A percentile compares a stretch with the other conserved stretches of the same genome.
Conservation (phyloP, 768 basidiomycete species). For the Daedalea quercina region DNA sequence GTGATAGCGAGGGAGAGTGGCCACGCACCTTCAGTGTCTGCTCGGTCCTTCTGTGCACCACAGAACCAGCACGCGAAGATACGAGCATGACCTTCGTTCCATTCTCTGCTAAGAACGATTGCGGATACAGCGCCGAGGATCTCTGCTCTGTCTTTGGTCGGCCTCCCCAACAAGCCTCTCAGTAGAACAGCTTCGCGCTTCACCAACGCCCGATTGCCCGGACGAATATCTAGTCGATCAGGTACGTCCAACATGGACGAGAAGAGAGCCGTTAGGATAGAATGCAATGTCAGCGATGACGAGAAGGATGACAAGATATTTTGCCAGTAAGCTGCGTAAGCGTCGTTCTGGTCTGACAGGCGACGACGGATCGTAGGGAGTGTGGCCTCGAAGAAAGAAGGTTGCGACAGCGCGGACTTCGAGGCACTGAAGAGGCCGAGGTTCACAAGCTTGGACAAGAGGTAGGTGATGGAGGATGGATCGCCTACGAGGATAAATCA, state of each 20-base stretch:
- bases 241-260: constrained; percentile 33
- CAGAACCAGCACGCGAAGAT: constrained; percentile 69
- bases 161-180: constrained; percentile 42
- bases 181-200: constrained; percentile 53
- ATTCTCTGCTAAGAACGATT: constrained; percentile 48
- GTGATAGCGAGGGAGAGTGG: neutral
- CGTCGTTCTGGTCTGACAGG: constrained; percentile 20
- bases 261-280: constrained; percentile 55
- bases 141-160: constrained; percentile 36
- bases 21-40: constrained; percentile 25
- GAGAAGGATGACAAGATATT: constrained; percentile 38
- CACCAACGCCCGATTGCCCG: constrained; percentile 33
- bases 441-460: constrained; percentile 62
- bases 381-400: constrained; percentile 60
- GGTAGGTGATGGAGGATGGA: constrained; percentile 39
- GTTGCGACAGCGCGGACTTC: constrained; percentile 45
- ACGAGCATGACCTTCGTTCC: constrained; percentile 52
- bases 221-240: constrained; percentile 24
- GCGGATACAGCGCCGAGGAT: constrained; percentile 45
- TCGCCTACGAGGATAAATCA: constrained; percentile 24
- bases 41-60: constrained; percentile 30
- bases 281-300: constrained; percentile 46
- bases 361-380: constrained; percentile 43
- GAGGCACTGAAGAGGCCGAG: constrained; percentile 57
- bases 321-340: constrained; percentile 48